phyloP scores from a whole-genome alignment of 169 alveolate species.

The Ichthyophthirius multifiliis region DNA sequence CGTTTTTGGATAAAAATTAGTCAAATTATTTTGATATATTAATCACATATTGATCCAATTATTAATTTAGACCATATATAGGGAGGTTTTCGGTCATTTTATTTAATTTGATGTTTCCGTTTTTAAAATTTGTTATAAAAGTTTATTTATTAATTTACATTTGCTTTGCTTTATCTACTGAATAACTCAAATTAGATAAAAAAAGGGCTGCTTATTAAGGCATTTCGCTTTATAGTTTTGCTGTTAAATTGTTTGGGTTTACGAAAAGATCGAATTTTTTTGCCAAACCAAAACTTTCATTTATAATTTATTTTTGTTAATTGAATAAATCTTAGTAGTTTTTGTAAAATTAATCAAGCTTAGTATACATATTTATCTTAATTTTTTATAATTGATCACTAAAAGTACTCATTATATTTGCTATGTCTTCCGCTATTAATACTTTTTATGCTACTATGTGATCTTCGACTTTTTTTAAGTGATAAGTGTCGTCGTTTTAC shows the following conservation, averaged over 20 bases:
- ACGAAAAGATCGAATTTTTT: conserved; percentile 13
- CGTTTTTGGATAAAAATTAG: not conserved
- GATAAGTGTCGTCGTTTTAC: conserved; percentile 39
- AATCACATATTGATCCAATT: not conserved
- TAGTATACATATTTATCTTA: conserved; percentile 1
- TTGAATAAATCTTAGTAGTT: conserved; percentile 28
- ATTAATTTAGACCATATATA: not conserved
- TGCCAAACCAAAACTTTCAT: conserved; percentile 19
- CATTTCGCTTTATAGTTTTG: conserved; percentile 15
- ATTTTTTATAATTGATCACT: conserved; percentile 5
- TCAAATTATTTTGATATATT: not conserved
- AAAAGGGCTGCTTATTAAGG: conserved; percentile 8
- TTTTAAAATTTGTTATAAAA: not conserved
- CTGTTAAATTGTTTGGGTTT: conserved; percentile 7
- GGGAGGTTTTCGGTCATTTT: conserved; percentile 40
- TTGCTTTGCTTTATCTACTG: conserved; percentile 1
- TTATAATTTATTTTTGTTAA: conserved; percentile 2
- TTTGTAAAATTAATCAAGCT: conserved; percentile 9
- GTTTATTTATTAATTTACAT: not conserved
- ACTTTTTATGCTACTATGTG: conserved; percentile 34
- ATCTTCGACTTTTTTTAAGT: conserved; percentile 25
- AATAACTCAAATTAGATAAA: not conserved
- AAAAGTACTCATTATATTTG: not conserved
- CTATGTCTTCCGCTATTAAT: conserved; percentile 26
- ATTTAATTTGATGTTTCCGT: not conserved